Evolutionary conservation across 139 green algal genomes (phyloP).

Genomic region (Picochlorum sp.): DNA sequence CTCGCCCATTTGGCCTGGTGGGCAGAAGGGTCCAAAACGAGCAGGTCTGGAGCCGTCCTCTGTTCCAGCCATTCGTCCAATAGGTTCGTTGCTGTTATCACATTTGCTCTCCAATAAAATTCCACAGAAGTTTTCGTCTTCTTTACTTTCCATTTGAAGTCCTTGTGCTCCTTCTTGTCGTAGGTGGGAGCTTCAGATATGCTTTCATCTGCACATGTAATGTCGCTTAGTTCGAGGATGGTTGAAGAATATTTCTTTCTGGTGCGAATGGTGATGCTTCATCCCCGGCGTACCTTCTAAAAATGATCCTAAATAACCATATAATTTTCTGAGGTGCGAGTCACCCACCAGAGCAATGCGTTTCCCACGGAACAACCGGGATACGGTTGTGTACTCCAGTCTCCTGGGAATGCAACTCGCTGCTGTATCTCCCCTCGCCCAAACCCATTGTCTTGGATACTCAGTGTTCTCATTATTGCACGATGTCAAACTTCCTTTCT

Average conservation of each 20-base stretch:
- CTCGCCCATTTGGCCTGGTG: slow-evolving; percentile 4
- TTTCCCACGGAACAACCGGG: not conserved
- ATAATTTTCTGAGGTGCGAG: not conserved
- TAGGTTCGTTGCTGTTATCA: not conserved
- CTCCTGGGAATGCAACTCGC: not conserved
- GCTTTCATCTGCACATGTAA: not conserved
- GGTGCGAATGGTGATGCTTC: not conserved
- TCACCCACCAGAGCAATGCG: not conserved
- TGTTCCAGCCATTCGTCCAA: not conserved
- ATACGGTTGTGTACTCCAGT: not conserved
- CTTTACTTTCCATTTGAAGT: slow-evolving; percentile 1
- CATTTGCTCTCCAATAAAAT: slow-evolving; percentile 2
- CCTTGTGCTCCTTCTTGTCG: slow-evolving; percentile 3
- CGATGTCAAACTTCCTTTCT: not conserved
- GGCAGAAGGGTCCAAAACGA: not conserved
- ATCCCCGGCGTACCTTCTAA: not conserved
- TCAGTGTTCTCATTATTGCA: not conserved
- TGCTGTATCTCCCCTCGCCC: not conserved
- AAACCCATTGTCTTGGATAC: slow-evolving; percentile 1
- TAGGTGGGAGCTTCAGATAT: not conserved
- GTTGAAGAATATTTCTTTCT: too few species aligned
- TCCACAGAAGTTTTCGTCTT: slow-evolving; percentile 1
- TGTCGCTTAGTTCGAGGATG: not conserved
- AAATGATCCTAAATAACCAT: slow-evolving; percentile 3
- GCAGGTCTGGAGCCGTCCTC: not conserved